These are phyloP conservation scores for Triadica sebifera DNA, from an alignment of 345 rosid species.

Conservation along the genomic window DNA sequence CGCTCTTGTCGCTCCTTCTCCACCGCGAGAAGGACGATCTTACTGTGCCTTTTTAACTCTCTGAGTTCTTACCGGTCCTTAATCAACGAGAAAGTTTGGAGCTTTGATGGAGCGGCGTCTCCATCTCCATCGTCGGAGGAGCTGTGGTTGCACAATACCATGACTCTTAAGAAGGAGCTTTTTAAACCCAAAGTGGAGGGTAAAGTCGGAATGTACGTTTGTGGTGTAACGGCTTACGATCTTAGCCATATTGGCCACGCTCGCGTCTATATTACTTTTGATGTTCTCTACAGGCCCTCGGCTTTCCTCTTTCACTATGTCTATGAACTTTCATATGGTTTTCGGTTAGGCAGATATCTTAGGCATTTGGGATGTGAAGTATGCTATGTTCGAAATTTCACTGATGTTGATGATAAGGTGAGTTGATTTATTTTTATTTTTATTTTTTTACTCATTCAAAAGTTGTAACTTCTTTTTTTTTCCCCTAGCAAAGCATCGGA, in stretches of 20 bases:
- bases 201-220: conserved; percentile 89
- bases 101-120: conserved; percentile 1
- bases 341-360: conserved; percentile 81
- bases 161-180: conserved; percentile 69
- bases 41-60: conserved; percentile 36
- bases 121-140: conserved; percentile 39
- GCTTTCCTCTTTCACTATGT: neutral
- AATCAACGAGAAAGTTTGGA: conserved; percentile 13
- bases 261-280: conserved; percentile 89
- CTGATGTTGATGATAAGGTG: conserved; percentile 99
- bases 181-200: conserved; percentile 78
- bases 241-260: conserved; percentile 96
- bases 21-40: conserved; percentile 23
- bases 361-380: conserved; percentile 89
- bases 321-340: neutral
- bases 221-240: conserved; percentile 96
- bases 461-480: too few species aligned
- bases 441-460: neutral
- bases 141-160: conserved; percentile 79
- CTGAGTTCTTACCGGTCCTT: conserved; percentile 34
- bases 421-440: too few species aligned
- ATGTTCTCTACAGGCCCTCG: conserved; percentile 72
- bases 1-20: neutral
- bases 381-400: conserved; percentile 85
- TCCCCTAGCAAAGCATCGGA: neutral